Conservation (phyloP, 1,284 basidiomycete genomes). For the Fomitopsis pinicola region DNA sequence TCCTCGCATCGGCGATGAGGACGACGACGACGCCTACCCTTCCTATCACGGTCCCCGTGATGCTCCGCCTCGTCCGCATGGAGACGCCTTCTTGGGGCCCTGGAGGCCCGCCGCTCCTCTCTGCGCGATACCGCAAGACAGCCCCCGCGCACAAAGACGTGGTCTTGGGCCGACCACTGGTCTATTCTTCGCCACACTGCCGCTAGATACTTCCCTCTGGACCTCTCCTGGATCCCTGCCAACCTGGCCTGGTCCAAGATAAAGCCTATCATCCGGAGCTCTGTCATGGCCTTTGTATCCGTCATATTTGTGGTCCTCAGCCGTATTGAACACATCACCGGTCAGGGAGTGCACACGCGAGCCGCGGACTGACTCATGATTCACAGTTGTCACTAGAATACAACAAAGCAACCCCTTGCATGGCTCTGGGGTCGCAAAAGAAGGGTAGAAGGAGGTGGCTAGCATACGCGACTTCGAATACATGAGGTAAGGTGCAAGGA, state of each 20-base stretch:
- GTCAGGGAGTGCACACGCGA: conserved; percentile 35
- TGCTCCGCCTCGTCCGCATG: conserved; percentile 12
- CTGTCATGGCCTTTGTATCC: conserved; percentile 61
- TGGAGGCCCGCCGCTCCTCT: background rate
- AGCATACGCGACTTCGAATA: no score
- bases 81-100: conserved; percentile 5
- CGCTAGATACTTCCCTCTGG: conserved; percentile 11
- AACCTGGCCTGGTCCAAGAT: conserved; percentile 56
- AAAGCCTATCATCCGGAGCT: conserved; percentile 64
- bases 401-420: no score
- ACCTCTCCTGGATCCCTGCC: conserved; percentile 51
- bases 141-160: background rate
- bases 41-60: conserved; percentile 6
- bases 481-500: no score
- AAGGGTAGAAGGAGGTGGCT: no score
- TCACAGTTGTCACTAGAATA: no score
- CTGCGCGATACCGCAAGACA: background rate
- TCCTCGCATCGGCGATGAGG: conserved; percentile 27
- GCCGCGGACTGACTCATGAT: no score
- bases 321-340: conserved; percentile 45
- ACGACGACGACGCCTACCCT: conserved; percentile 6
- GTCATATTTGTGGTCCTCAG: conserved; percentile 63
- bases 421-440: no score
- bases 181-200: background rate
- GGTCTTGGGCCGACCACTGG: background rate